phyloP scores from a whole-genome alignment of 257 asterid species.

The Nicotiana paniculata region DNA sequence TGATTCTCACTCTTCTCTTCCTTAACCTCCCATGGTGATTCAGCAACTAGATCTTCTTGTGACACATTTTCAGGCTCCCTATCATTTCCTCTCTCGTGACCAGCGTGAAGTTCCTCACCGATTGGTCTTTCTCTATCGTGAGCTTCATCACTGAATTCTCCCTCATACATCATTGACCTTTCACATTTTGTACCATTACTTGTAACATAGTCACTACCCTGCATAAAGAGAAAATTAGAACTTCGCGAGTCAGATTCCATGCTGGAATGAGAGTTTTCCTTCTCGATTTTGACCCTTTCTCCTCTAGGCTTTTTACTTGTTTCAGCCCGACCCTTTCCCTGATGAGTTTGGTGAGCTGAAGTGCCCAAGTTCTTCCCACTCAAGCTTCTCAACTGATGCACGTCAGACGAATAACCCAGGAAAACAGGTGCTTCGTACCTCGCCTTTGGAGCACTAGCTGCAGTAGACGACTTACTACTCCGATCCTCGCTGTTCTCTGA shows the following conservation, averaged over 20 bases:
- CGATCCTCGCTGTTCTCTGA: slow-evolving; percentile 63
- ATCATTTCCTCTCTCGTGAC: slow-evolving; percentile 29
- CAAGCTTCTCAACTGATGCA: slow-evolving; percentile 31
- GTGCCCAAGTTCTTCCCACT: slow-evolving; percentile 39
- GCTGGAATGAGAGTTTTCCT: slow-evolving; percentile 88
- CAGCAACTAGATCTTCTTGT: slow-evolving; percentile 38
- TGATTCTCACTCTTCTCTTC: slow-evolving; percentile 43
- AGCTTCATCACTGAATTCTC: slow-evolving; percentile 49
- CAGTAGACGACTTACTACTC: slow-evolving; percentile 66
- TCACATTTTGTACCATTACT: slow-evolving; percentile 47
- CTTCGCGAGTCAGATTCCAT: slow-evolving; percentile 89
- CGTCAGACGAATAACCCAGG: slow-evolving; percentile 29
- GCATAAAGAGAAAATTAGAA: slow-evolving; percentile 62
- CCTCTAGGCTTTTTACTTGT: slow-evolving; percentile 55
- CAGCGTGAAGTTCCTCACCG: slow-evolving; percentile 34
- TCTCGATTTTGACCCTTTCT: slow-evolving; percentile 68
- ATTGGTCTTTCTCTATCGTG: slow-evolving; percentile 31
- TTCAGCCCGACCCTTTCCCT: slow-evolving; percentile 36
- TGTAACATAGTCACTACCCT: slow-evolving; percentile 41
- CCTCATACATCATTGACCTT: slow-evolving; percentile 38
- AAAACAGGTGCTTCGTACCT: slow-evolving; percentile 25
- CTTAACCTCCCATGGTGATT: slow-evolving; percentile 42
- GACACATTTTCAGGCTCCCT: slow-evolving; percentile 38
- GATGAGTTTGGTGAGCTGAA: slow-evolving; percentile 32
- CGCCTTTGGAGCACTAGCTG: slow-evolving; percentile 47